Evolutionary conservation across 108 stramenopile genomes (phyloP).

Genomic region (Cyclostephanos tholiformis): DNA sequence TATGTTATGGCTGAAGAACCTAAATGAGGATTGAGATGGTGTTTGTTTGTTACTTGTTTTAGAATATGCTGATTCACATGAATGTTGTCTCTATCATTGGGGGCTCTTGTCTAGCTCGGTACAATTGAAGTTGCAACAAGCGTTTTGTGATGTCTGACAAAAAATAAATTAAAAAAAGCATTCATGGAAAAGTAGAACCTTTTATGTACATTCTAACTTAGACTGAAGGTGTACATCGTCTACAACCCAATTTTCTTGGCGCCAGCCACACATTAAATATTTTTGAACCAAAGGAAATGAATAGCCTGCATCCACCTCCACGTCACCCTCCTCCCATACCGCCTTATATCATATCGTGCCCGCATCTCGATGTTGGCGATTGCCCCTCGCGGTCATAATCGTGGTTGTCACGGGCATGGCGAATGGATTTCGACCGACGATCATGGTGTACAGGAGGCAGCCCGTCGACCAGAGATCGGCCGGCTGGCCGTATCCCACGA

Average conservation of each 20-base stretch:
- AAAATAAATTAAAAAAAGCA: too few relatives aligned
- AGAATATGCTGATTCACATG: too few relatives aligned
- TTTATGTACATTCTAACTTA: too few relatives aligned
- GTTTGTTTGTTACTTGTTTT: too few relatives aligned
- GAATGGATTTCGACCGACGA: constrained; percentile 31
- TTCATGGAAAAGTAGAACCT: too few relatives aligned
- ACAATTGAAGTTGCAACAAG: too few relatives aligned
- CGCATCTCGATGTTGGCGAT: background rate
- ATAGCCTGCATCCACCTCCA: background rate
- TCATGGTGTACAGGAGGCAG: constrained; percentile 36
- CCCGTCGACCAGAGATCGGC: constrained; percentile 31
- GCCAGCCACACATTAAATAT: background rate
- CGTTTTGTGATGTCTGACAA: too few relatives aligned
- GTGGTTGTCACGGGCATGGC: background rate
- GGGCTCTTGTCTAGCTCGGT: too few relatives aligned
- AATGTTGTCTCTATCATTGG: too few relatives aligned
- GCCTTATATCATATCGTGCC: background rate
- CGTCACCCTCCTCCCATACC: background rate
- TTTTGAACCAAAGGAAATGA: constrained; percentile 4
- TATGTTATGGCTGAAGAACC: too few relatives aligned
- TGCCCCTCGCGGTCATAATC: background rate
- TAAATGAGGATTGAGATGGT: too few relatives aligned
- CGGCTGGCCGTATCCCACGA: constrained; percentile 14
- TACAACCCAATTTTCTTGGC: constrained; percentile 3
- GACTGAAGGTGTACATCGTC: background rate